These are phyloP conservation scores for Moricandia moricandioides DNA, from an alignment of 345 rosid species.

Conservation along the genomic window DNA sequence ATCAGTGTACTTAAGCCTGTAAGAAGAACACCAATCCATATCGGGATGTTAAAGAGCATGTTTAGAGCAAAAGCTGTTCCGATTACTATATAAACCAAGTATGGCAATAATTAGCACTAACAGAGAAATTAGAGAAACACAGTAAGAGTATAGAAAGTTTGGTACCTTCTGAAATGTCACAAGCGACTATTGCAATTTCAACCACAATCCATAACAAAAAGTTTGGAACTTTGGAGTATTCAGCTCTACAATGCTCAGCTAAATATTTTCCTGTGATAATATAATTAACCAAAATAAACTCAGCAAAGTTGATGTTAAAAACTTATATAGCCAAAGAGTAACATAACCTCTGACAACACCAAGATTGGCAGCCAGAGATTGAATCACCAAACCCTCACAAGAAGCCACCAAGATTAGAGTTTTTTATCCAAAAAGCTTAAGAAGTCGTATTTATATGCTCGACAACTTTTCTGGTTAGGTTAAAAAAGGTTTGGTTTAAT, in stretches of 20 bases:
- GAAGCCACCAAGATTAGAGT: conserved; percentile 69
- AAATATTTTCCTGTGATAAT: conserved; percentile 66
- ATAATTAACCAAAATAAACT: background rate
- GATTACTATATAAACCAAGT: conserved; percentile 51
- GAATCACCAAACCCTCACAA: too few relatives aligned
- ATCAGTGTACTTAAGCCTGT: conserved; percentile 85
- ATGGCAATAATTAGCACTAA: background rate
- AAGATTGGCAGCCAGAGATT: too few relatives aligned
- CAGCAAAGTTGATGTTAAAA: background rate
- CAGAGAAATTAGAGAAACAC: background rate
- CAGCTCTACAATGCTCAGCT: conserved; percentile 86
- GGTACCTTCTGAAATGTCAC: conserved; percentile 94
- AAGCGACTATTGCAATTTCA: conserved; percentile 89
- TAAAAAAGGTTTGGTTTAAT: too few relatives aligned
- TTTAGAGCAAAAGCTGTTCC: conserved; percentile 95
- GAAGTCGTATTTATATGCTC: too few relatives aligned
- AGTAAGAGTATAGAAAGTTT: conserved; percentile 3
- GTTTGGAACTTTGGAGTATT: conserved; percentile 74
- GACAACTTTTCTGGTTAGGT: too few relatives aligned
- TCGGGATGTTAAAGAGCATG: conserved; percentile 82
- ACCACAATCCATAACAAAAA: conserved; percentile 87
- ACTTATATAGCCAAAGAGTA: background rate
- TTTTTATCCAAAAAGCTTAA: too few relatives aligned
- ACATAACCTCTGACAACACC: conserved; percentile 76
- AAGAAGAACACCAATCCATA: conserved; percentile 91